These are phyloP conservation scores for Microthlaspi erraticum DNA, from an alignment of 345 rosid genomes.

Conservation along the genomic window DNA sequence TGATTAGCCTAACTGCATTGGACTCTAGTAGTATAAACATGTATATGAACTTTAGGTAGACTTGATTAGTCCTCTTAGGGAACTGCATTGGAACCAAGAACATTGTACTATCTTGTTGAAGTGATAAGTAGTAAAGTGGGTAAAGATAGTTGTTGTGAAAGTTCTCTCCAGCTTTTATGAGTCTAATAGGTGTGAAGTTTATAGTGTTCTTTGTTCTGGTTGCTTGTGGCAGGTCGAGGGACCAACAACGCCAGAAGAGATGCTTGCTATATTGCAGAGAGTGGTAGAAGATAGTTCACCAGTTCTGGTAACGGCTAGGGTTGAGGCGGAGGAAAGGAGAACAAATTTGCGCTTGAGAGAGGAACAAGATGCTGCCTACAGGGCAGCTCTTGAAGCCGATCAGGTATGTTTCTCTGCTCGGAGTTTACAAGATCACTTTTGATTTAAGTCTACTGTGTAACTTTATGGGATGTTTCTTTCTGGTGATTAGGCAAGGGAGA, in stretches of 20 bases:
- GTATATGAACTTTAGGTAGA: slow-evolving; percentile 9
- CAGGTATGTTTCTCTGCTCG: slow-evolving; percentile 54
- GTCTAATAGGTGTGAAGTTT: not conserved
- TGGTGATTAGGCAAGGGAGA: slow-evolving; percentile 74
- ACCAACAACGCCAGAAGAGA: slow-evolving; percentile 83
- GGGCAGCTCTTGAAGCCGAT: slow-evolving; percentile 99
- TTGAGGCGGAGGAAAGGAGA: slow-evolving; percentile 96
- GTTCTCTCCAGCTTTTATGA: not conserved
- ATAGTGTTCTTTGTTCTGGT: slow-evolving; percentile 12
- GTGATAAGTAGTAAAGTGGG: slow-evolving; percentile 13
- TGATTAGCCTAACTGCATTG: not conserved
- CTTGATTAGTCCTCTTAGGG: not conserved
- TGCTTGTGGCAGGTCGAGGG: slow-evolving; percentile 76
- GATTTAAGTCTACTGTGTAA: not conserved
- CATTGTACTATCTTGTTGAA: slow-evolving; percentile 8
- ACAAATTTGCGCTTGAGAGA: slow-evolving; percentile 78
- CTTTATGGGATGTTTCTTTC: slow-evolving; percentile 16
- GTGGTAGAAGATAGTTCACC: slow-evolving; percentile 96
- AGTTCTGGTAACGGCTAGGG: slow-evolving; percentile 81
- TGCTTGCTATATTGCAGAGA: slow-evolving; percentile 73
- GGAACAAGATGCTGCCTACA: slow-evolving; percentile 98
- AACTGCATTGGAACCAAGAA: not conserved
- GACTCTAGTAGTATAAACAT: too few relatives aligned
- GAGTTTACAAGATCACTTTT: slow-evolving; percentile 1
- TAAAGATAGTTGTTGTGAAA: not conserved